Evolutionary conservation across 371 early-diverging fungal genomes (phyloP), one percentile per base, ranked within the genome.

Genomic region (Choanephora cucurbitarum): DNA sequence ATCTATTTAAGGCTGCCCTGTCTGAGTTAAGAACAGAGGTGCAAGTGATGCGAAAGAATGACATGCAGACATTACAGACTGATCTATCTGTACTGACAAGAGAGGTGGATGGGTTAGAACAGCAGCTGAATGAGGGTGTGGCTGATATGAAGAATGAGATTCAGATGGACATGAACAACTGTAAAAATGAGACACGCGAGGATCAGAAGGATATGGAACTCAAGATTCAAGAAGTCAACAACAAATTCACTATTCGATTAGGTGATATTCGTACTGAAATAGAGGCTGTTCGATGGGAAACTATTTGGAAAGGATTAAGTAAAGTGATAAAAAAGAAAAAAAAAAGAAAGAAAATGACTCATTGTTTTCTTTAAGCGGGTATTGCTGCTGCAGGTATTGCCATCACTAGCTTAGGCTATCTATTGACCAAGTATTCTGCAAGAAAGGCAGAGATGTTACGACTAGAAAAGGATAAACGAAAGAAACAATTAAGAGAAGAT

Each of bases 21-120:
- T 80, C 85, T 15, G 94, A 95, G 60, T 81, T 96, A 42, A 80
- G 92, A 50, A 93, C 89, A 32, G 97, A 97, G 62, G 83, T 94
- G 19, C 89, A 91, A 51, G 81, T 92, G 39, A 72, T 93, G 48
- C 85, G 94, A 44, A 87, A 91, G 58, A 96, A 92, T 67, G 94
- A 95, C 70, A 87, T 87, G 22, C 85, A 89, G 17, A 76, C 81
- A 18, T 70, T 96, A 18, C 87, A 88, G 42, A 84, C 88, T 14
- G 92, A 92, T 46, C 61, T 86, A 0, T 85, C 92, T 0, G 56
- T 71, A 0, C 86, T 94, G n/a, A 79, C 85, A 49, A 79, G 93
- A 21, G 93, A 93, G 52, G 82, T 95, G 7, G 93, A 94, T 49
- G 70, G 80, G 0, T 51, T 95, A 62, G 82, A 79, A 32, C 92